These are phyloP conservation scores for Copromyces sp. DNA, from an alignment of 495 filamentous ascomycete genomes.

Conservation along the genomic window DNA sequence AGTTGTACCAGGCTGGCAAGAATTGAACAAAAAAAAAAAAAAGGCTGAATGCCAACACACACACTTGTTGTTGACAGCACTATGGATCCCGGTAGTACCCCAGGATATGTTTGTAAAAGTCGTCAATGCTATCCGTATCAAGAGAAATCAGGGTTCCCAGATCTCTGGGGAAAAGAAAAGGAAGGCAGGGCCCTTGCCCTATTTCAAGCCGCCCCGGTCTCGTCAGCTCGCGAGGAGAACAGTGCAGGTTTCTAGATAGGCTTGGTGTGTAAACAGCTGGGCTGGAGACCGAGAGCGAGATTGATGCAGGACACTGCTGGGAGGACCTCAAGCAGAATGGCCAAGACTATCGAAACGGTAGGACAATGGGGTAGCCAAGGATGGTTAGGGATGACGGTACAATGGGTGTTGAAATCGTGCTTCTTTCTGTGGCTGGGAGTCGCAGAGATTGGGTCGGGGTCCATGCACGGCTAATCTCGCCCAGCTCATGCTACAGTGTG, in stretches of 20 bases:
- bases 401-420: neutral
- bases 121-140: neutral
- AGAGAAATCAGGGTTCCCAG: neutral
- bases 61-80: neutral
- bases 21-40: neutral
- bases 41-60: neutral
- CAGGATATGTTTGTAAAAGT: neutral
- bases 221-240: neutral
- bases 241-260: neutral
- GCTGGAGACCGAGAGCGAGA: neutral
- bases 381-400: neutral
- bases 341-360: neutral
- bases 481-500: constrained; percentile 7
- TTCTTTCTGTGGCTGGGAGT: constrained; percentile 7
- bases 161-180: neutral
- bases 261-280: neutral
- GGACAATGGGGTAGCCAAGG: neutral
- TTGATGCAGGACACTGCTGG: neutral
- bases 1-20: no score
- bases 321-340: neutral
- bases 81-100: neutral
- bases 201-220: neutral
- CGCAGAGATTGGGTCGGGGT: constrained; percentile 17
- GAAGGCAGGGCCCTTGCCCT: neutral
- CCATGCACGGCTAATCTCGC: constrained; percentile 27